Conservation (phyloP, 2,329 filamentous ascomycete species). For the Fusarium denticulatum region DNA sequence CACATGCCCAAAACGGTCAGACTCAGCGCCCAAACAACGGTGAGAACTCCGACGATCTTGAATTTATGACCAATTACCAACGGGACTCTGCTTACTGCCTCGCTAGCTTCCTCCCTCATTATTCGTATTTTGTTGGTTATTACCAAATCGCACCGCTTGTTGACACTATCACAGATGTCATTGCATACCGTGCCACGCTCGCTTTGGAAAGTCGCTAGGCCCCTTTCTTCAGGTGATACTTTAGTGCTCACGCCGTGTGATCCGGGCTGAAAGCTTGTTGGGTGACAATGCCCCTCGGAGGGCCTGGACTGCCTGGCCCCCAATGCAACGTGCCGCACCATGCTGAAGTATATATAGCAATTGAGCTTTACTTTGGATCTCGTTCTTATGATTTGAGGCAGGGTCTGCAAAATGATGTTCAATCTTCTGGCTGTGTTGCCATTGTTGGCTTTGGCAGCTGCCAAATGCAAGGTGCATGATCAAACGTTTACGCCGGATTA, state of each 20-base stretch:
- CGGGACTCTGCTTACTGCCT: background rate
- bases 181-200: background rate
- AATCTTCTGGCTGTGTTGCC: constrained; percentile 4
- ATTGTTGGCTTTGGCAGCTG: constrained; percentile 1
- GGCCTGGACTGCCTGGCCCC: background rate
- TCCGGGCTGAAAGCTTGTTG: constrained; percentile 16
- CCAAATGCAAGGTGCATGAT: constrained; percentile 7
- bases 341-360: background rate
- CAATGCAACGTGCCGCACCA: background rate
- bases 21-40: background rate
- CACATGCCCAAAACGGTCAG: background rate
- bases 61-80: background rate
- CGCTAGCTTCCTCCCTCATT: background rate
- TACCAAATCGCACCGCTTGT: background rate
- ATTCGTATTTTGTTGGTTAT: background rate
- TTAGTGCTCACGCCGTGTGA: constrained; percentile 20
- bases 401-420: background rate
- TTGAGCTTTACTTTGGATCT: background rate
- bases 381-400: accelerated
- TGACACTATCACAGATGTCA: constrained; percentile 5
- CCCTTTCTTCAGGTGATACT: background rate
- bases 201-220: background rate
- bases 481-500: constrained; percentile 20
- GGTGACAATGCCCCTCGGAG: background rate
- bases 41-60: background rate